Conservation (phyloP, 169 alveolate genomes). For the Plasmodium chabaudi region DNA sequence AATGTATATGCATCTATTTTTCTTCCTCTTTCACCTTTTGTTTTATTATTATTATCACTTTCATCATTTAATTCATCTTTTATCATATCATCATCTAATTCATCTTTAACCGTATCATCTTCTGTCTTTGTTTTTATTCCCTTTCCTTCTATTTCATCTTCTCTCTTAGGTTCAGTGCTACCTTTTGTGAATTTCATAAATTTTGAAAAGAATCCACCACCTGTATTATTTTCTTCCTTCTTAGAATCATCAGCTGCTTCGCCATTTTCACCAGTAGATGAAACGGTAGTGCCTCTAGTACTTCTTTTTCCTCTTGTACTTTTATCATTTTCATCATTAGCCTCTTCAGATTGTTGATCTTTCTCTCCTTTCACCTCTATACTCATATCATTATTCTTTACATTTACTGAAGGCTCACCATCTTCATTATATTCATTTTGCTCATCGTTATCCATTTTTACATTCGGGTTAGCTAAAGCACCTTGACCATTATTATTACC, state of each 20-base stretch:
- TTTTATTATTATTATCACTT: constrained; percentile 40
- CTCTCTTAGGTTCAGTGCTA: neutral
- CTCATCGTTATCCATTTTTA: constrained; percentile 10
- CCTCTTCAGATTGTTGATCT: neutral
- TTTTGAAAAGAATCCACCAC: neutral
- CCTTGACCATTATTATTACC: constrained; percentile 22
- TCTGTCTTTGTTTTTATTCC: neutral
- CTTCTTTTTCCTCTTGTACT: constrained; percentile 53
- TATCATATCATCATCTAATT: neutral
- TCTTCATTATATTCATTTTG: constrained; percentile 33
- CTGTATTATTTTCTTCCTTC: constrained; percentile 11
- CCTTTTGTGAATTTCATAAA: constrained; percentile 12
- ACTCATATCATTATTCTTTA: neutral
- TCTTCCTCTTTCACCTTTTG: constrained; percentile 42
- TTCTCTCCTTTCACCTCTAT: neutral
- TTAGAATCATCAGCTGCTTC: neutral
- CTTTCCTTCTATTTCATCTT: neutral
- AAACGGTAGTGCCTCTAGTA: too few relatives aligned
- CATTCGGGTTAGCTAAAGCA: constrained; percentile 25
- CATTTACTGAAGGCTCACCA: neutral
- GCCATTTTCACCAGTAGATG: too few relatives aligned
- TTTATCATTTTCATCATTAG: neutral
- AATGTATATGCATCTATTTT: constrained; percentile 76
- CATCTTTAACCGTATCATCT: constrained; percentile 1
- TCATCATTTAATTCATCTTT: constrained; percentile 28